Conservation (phyloP, 306 rosid species). For the Abrus pulchellus region DNA sequence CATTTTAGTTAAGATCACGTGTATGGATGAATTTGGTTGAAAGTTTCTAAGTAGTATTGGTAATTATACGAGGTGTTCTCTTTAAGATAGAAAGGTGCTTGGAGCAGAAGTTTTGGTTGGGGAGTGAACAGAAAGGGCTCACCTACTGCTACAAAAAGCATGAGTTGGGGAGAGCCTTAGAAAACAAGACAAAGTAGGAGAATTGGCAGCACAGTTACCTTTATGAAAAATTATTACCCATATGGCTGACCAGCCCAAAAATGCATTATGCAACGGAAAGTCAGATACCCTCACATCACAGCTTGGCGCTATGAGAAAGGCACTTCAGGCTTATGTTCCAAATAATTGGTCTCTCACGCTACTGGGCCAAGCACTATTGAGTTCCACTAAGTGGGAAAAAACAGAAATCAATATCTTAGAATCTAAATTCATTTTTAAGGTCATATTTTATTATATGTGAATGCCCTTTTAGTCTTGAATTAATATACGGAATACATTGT, state of each 20-base stretch:
- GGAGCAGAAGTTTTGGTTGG: slow-evolving; percentile 62
- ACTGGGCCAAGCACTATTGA: neutral
- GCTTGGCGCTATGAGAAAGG: slow-evolving; percentile 50
- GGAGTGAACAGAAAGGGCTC: slow-evolving; percentile 76
- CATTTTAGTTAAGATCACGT: slow-evolving; percentile 3
- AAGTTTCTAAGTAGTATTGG: slow-evolving; percentile 37
- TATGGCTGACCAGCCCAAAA: slow-evolving; percentile 50
- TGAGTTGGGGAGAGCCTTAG: slow-evolving; percentile 58
- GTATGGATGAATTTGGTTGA: slow-evolving; percentile 39
- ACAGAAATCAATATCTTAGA: slow-evolving; percentile 21
- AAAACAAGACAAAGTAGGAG: slow-evolving; percentile 74
- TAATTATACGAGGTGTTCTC: slow-evolving; percentile 51
- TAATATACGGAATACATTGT: neutral
- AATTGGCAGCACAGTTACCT: slow-evolving; percentile 61
- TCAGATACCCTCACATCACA: slow-evolving; percentile 57
- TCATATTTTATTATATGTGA: slow-evolving; percentile 9
- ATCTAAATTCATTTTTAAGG: neutral
- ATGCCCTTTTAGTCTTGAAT: neutral
- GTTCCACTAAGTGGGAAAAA: slow-evolving; percentile 14
- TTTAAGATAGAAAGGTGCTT: slow-evolving; percentile 70
- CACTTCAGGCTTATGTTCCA: slow-evolving; percentile 33
- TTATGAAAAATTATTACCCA: slow-evolving; percentile 54
- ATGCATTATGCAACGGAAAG: slow-evolving; percentile 44
- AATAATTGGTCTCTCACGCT: slow-evolving; percentile 36
- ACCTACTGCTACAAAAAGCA: slow-evolving; percentile 61